Evolutionary conservation across 495 filamentous ascomycete genomes (phyloP), one percentile per base, ranked within the genome.

Genomic region (Penicillium roqueforti): DNA sequence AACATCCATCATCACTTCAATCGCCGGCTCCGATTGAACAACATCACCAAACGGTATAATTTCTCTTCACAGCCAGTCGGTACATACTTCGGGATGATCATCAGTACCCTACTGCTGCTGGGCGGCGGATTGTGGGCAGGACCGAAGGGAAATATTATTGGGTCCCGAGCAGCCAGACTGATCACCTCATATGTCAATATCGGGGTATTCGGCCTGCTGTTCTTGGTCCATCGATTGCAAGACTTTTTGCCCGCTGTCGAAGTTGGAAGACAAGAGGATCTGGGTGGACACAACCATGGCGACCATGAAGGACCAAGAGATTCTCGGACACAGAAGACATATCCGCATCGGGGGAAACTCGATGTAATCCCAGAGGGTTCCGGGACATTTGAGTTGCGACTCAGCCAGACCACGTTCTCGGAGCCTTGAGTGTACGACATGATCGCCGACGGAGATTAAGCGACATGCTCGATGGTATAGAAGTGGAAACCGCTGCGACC

Each of bases 101-200:
- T 66, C 47, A 83, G 81, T 59, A 53, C 56, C 32, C 55, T 81
- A 40, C 63, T 86, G 28, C 68, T 71, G 14, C 48, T 85, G 4
- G 60, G 79, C 56, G 82, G 83, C 47, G 79, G 81, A 0, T 79
- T 82, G 56, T 68, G 75, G 26, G 75, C 76, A 23, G 82, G 79
- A 56, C 76, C 78, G 42, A 64, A 67, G 4, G 56, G 45, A 11
- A 58, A 13, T 66, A 67, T n/a, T 63, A 72, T 47, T 77, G 79
- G 66, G 65, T 68, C 60, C 58, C 71, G 32, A 65, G 67, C 22
- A 8, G 25, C 42, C 31, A 72, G 76, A 42, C 78, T 85, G 57
- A 60, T 86, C 20, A 75, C 79, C 10, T 76, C 82, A 25, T 87
- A 88, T 47, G 74, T 83, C 52, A 80, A 83, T 11, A 70, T 89